Percentiles rank a stretch among this genome's conserved stretches.
Conservation (phyloP, 148 eudicot genomes). For the Chenopodium album region DNA sequence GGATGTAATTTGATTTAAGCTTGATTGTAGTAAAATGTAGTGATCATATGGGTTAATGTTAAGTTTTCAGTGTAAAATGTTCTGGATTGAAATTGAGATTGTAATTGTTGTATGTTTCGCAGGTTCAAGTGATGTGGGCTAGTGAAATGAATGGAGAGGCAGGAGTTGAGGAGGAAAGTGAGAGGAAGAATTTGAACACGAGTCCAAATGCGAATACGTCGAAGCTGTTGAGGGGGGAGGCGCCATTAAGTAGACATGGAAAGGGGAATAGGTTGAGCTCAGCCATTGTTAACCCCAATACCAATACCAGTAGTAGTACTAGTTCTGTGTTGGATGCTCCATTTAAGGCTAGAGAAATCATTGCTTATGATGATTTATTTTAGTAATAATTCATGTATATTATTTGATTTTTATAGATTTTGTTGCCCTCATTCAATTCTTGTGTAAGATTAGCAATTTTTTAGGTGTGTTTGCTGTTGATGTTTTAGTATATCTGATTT, state of each 20-base stretch:
- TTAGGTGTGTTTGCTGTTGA: background rate
- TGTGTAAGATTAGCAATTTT: conserved; percentile 3
- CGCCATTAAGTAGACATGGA: conserved; percentile 73
- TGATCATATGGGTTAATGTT: background rate
- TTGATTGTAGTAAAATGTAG: too few relatives aligned
- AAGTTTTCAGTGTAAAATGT: background rate
- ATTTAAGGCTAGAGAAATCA: conserved; percentile 64
- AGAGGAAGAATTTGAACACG: conserved; percentile 18
- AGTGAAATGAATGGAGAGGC: conserved; percentile 49
- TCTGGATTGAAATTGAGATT: background rate
- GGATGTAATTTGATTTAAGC: too few relatives aligned
- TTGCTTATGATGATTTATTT: conserved; percentile 89
- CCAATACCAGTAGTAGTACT: conserved; percentile 7
- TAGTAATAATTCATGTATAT: conserved; percentile 1
- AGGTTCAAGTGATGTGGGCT: conserved; percentile 85
- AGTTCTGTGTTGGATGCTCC: conserved; percentile 34
- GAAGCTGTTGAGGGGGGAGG: conserved; percentile 59
- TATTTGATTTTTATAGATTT: background rate
- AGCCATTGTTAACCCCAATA: conserved; percentile 59
- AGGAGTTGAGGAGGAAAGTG: conserved; percentile 34
- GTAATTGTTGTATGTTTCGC: background rate
- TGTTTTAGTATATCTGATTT: background rate
- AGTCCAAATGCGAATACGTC: conserved; percentile 35
- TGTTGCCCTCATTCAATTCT: background rate
- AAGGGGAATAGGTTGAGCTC: conserved; percentile 69